A percentile compares a stretch with the other conserved stretches of the same genome.
Conservation (phyloP, 2,329 filamentous ascomycete species). For the Xylaria multiplex region DNA sequence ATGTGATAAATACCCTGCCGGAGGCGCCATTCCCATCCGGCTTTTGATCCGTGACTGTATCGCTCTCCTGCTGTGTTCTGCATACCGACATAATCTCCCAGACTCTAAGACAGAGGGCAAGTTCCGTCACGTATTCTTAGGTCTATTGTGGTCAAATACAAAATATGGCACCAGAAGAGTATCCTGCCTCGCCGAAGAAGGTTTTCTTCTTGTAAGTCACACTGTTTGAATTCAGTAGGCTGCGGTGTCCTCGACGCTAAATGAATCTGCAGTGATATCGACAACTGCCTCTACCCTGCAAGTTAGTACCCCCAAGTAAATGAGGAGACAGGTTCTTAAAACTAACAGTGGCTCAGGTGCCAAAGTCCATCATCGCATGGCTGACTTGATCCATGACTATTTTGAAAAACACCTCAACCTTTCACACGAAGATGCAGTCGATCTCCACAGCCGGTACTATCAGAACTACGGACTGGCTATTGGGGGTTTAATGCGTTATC, state of each 20-base stretch:
- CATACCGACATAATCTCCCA: neutral
- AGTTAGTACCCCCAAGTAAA: conserved; percentile 15
- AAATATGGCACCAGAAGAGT: conserved; percentile 29
- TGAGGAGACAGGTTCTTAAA: neutral
- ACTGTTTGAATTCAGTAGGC: neutral
- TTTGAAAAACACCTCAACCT: conserved; percentile 30
- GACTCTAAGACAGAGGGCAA: neutral
- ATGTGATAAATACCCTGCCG: conserved; percentile 27
- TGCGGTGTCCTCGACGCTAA: neutral
- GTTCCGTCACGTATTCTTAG: neutral
- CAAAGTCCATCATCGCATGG: conserved; percentile 32
- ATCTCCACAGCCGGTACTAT: conserved; percentile 30
- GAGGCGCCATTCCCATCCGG: neutral
- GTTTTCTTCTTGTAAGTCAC: conserved; percentile 33
- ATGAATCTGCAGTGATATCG: conserved; percentile 25
- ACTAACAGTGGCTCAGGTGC: conserved; percentile 21
- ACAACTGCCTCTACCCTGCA: conserved; percentile 33
- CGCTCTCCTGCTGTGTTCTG: neutral
- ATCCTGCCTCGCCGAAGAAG: conserved; percentile 26
- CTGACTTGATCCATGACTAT: conserved; percentile 34
- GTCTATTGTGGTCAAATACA: neutral
- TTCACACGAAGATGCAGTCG: conserved; percentile 23
- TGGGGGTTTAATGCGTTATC: conserved; percentile 26
- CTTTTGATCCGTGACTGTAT: neutral
- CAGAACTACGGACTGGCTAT: conserved; percentile 32